Base-by-base conservation (phyloP, 192 early-diverging fungal species). In the Coemansia sp. region DNA sequence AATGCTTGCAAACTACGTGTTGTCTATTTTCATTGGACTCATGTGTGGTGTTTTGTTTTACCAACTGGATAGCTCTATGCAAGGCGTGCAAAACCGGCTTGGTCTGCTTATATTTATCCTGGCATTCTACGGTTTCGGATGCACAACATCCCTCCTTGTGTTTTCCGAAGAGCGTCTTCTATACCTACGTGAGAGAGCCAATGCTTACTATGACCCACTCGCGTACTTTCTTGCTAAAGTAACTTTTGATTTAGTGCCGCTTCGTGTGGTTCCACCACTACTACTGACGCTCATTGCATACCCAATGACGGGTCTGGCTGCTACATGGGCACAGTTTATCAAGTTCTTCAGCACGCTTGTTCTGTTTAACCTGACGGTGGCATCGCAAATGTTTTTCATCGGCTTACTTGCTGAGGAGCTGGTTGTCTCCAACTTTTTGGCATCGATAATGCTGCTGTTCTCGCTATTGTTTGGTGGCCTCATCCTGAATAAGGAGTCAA, bases 391-490 rank as follows among this genome's bases (percentile, higher is more conserved):
- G 66, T 70, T 95, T 8, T 86, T 86, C 33, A 87, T 93, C 46
- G 87, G 87, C 21, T 84, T 95, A n/a, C 77, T 91, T 1, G 84
- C 91, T 39, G 75, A 86, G 21, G 90, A 94, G 61, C 72, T 87
- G 31, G 88, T 85, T n/a, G 77, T 93, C 15, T 86, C 93, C 13
- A 91, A 89, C 35, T 83, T 96, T 30, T 57, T 94, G 28, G 88
- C 88, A 25, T 91, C 87, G 3, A 85, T 96, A 58, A 83, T 91
- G 29, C 92, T 96, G 73, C 74, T 96, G 28, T 96, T 94, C 83
- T 88, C 88, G 33, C 93, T 97, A 86, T 65, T 97, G 18, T 97
- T 95, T 75, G 94, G 90, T 16, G 95, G 95, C 0, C 82, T 97
- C 9, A 77, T 97, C 23, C 76, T 97, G 48, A 97, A 97, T 81